Conservation (phyloP, 305 asterid genomes). For the Solanum hybrid region DNA sequence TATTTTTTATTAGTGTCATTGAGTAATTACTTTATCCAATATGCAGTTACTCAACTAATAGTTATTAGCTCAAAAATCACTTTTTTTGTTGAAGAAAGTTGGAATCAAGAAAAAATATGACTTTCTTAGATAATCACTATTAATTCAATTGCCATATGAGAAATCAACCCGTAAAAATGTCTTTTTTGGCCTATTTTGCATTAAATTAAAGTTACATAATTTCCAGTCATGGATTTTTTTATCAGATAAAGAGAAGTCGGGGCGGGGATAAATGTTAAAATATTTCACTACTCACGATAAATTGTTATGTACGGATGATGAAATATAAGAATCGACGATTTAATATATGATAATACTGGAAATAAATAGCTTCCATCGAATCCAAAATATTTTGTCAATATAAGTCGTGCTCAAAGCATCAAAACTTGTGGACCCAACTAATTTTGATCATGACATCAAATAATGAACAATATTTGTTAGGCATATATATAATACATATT, state of each 20-base stretch:
- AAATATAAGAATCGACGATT: too few species aligned
- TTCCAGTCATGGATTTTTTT: not conserved
- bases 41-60: not conserved
- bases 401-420: not conserved
- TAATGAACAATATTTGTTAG: not conserved
- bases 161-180: too few species aligned
- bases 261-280: not conserved
- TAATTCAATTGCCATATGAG: not conserved
- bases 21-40: not conserved
- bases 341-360: too few species aligned
- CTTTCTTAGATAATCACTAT: too few species aligned
- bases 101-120: not conserved
- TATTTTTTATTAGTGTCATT: not conserved
- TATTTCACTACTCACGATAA: not conserved
- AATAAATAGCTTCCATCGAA: not conserved
- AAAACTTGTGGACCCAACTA: not conserved
- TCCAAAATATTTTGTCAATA: not conserved
- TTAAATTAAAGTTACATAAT: not conserved
- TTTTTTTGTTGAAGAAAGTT: too few species aligned
- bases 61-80: too few species aligned
- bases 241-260: not conserved
- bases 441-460: not conserved
- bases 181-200: too few species aligned
- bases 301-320: not conserved
- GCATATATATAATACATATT: not conserved